Evolutionary conservation across 805 yeast species (phyloP).

Genomic region (Suhomyces xylopsoci): DNA sequence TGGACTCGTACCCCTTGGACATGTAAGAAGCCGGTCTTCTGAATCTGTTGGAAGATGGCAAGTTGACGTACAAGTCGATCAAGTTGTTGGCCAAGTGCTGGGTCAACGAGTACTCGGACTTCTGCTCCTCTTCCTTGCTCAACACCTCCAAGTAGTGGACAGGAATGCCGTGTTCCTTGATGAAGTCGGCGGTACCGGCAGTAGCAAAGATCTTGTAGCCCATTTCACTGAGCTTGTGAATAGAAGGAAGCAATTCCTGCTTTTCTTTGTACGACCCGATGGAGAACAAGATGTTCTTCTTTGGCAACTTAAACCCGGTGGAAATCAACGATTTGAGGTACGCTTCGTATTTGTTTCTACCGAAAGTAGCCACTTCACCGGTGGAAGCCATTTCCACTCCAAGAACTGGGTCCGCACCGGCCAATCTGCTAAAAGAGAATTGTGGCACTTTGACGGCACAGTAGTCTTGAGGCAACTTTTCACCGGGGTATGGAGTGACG

Average conservation of each 20-base stretch:
- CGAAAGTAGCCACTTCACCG: constrained; percentile 98
- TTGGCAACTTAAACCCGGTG: constrained; percentile 92
- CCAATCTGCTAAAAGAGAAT: constrained; percentile 92
- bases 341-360: constrained; percentile 95
- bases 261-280: constrained; percentile 97
- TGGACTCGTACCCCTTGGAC: constrained; percentile 95
- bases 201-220: constrained; percentile 95
- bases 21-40: constrained; percentile 98
- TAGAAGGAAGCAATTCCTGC: constrained; percentile 86
- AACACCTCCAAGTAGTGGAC: constrained; percentile 92
- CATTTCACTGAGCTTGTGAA: constrained; percentile 71
- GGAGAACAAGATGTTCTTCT: constrained; percentile 89
- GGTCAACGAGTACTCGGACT: constrained; percentile 90
- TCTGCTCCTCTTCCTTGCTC: constrained; percentile 69
- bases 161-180: constrained; percentile 90
- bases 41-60: constrained; percentile 95
- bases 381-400: constrained; percentile 99
- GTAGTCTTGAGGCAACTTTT: constrained; percentile 85
- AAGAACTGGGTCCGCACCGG: constrained; percentile 96
- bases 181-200: constrained; percentile 98
- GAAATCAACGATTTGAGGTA: constrained; percentile 91
- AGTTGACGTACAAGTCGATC: constrained; percentile 92
- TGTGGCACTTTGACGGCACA: constrained; percentile 97
- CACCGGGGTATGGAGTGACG: constrained; percentile 84
- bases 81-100: constrained; percentile 95